Conservation (phyloP, 192 early-diverging fungal species). For the Backusella westeae region DNA sequence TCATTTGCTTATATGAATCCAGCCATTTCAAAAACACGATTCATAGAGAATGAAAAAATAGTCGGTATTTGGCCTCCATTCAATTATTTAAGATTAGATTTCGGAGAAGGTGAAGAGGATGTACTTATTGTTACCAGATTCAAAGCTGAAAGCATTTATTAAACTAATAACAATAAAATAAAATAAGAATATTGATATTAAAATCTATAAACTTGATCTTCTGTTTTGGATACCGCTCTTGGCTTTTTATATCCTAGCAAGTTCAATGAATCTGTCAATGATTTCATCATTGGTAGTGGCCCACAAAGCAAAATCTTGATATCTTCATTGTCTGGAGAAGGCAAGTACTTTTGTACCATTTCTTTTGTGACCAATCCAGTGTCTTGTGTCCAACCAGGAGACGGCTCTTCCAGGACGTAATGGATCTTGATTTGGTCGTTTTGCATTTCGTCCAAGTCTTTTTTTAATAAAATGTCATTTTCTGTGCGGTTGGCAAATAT, state of each 20-base stretch:
- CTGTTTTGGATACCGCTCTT: slow-evolving; percentile 23
- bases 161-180: not conserved
- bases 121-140: slow-evolving; percentile 6
- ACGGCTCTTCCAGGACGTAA: not conserved
- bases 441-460: not conserved
- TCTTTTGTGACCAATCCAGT: not conserved
- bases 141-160: slow-evolving; percentile 8
- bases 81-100: not conserved
- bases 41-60: not conserved
- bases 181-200: not conserved
- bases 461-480: not conserved
- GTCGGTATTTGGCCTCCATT: slow-evolving; percentile 3
- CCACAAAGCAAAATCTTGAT: slow-evolving; percentile 93
- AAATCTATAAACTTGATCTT: slow-evolving; percentile 28
- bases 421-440: not conserved
- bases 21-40: not conserved
- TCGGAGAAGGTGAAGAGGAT: not conserved
- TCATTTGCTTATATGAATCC: slow-evolving; percentile 6
- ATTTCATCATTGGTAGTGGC: slow-evolving; percentile 66
- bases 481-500: not conserved
- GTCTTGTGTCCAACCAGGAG: not conserved
- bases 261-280: slow-evolving; percentile 43
- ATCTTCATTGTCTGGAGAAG: slow-evolving; percentile 36
- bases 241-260: slow-evolving; percentile 22
- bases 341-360: not conserved